A percentile compares a stretch with the other conserved stretches of the same genome.
These are phyloP conservation scores for Xylariaceae sp. DNA, from an alignment of 2,329 filamentous ascomycete species.

Conservation along the genomic window DNA sequence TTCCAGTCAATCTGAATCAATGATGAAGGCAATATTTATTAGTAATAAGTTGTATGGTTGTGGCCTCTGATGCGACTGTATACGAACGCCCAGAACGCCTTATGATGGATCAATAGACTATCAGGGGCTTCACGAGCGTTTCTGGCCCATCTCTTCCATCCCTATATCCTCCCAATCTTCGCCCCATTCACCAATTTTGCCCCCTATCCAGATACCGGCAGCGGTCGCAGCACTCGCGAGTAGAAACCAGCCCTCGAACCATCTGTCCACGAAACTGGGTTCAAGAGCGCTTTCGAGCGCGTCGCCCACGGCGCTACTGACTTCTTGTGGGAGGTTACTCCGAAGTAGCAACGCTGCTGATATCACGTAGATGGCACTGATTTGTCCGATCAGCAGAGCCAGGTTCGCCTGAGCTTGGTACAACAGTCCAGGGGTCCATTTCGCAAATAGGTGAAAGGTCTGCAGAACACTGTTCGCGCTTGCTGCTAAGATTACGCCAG, in stretches of 20 bases:
- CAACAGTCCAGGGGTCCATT: constrained; percentile 66
- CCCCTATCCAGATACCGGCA: constrained; percentile 67
- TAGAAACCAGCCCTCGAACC: constrained; percentile 87
- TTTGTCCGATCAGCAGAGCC: constrained; percentile 72
- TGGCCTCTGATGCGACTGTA: neutral
- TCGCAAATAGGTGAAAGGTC: constrained; percentile 75
- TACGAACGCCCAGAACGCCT: constrained; percentile 15
- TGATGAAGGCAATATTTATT: no score
- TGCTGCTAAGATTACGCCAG: constrained; percentile 74
- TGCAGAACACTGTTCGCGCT: constrained; percentile 80
- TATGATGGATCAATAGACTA: constrained; percentile 2
- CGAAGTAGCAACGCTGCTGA: constrained; percentile 70
- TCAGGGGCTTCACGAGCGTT: constrained; percentile 48
- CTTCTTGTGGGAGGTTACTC: constrained; percentile 71
- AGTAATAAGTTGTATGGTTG: neutral
- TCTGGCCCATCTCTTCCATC: constrained; percentile 66
- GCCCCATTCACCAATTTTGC: constrained; percentile 48
- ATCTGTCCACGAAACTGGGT: constrained; percentile 66
- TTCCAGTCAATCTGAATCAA: no score
- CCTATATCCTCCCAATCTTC: constrained; percentile 58
- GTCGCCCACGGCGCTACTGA: constrained; percentile 71
- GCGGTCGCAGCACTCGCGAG: constrained; percentile 61
- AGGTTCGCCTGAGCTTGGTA: constrained; percentile 72
- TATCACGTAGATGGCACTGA: constrained; percentile 81
- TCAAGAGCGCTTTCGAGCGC: constrained; percentile 72